These are phyloP conservation scores for Phytophthora quininea DNA, from an alignment of 352 stramenopile genomes.

Conservation along the genomic window DNA sequence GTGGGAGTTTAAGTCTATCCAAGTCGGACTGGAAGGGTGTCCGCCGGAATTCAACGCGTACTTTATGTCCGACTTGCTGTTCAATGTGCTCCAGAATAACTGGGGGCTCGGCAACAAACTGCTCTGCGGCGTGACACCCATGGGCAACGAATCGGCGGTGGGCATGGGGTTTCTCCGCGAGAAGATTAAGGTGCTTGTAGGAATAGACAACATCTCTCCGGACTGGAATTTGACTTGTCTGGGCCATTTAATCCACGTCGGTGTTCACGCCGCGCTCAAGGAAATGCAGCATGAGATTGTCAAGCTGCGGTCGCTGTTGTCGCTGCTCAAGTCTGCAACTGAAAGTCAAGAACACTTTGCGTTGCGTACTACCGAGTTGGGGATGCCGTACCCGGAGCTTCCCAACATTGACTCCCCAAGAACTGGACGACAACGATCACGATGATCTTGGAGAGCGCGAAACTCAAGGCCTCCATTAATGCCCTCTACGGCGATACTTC, in stretches of 20 bases:
- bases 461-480: constrained; percentile 80
- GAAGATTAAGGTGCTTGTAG: constrained; percentile 81
- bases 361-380: constrained; percentile 71
- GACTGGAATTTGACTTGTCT: constrained; percentile 82
- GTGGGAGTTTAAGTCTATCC: constrained; percentile 86
- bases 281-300: constrained; percentile 76
- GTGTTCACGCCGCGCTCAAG: constrained; percentile 68
- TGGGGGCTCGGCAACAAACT: constrained; percentile 77
- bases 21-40: constrained; percentile 76
- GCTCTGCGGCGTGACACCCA: constrained; percentile 72
- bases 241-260: constrained; percentile 74
- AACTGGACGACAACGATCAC: constrained; percentile 69
- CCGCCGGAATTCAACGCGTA: constrained; percentile 73
- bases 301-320: constrained; percentile 78
- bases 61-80: constrained; percentile 81
- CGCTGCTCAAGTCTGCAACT: constrained; percentile 69
- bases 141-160: constrained; percentile 62
- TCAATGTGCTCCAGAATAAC: constrained; percentile 81
- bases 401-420: constrained; percentile 78
- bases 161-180: constrained; percentile 80
- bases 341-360: constrained; percentile 81
- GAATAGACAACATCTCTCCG: constrained; percentile 72
- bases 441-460: constrained; percentile 82
- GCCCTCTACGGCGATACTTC: constrained; percentile 66
- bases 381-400: constrained; percentile 63